Evolutionary conservation across 2,329 filamentous ascomycete species (phyloP).

Genomic region (Dactylonectria estremocensis): DNA sequence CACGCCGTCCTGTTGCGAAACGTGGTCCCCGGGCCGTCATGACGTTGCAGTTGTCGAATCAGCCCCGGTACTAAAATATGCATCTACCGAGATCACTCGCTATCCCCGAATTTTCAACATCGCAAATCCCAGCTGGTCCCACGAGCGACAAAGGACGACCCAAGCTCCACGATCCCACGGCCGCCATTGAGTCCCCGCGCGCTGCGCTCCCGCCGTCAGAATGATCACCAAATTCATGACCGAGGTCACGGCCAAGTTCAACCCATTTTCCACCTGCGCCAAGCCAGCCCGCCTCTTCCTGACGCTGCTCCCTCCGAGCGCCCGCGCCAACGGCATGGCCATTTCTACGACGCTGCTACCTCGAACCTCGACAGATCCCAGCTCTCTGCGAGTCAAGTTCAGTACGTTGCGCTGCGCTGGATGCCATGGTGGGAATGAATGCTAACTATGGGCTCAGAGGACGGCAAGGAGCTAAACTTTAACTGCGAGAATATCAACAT

Average conservation of each 20-base stretch:
- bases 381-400: slow-evolving; percentile 84
- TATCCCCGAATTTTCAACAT: slow-evolving; percentile 46
- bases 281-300: slow-evolving; percentile 92
- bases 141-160: slow-evolving; percentile 28
- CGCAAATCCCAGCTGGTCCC: slow-evolving; percentile 20
- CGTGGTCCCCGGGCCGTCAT: slow-evolving; percentile 45
- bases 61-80: slow-evolving; percentile 44
- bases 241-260: slow-evolving; percentile 88
- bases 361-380: slow-evolving; percentile 76
- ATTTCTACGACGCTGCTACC: slow-evolving; percentile 85
- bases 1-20: slow-evolving; percentile 35
- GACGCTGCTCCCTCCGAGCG: slow-evolving; percentile 84
- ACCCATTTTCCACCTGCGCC: slow-evolving; percentile 86
- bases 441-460: slow-evolving; percentile 71
- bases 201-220: slow-evolving; percentile 47
- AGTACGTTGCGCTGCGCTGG: slow-evolving; percentile 69
- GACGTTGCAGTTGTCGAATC: slow-evolving; percentile 41
- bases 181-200: slow-evolving; percentile 29
- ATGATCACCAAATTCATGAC: slow-evolving; percentile 93
- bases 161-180: slow-evolving; percentile 14
- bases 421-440: slow-evolving; percentile 26
- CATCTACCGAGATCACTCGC: slow-evolving; percentile 36
- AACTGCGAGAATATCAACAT: slow-evolving; percentile 87
- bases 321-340: slow-evolving; percentile 80
- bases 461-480: slow-evolving; percentile 90